Evolutionary conservation across 257 asterid species (phyloP), one percentile per base, ranked within the genome.

Genomic region (Echites panduratus): DNA sequence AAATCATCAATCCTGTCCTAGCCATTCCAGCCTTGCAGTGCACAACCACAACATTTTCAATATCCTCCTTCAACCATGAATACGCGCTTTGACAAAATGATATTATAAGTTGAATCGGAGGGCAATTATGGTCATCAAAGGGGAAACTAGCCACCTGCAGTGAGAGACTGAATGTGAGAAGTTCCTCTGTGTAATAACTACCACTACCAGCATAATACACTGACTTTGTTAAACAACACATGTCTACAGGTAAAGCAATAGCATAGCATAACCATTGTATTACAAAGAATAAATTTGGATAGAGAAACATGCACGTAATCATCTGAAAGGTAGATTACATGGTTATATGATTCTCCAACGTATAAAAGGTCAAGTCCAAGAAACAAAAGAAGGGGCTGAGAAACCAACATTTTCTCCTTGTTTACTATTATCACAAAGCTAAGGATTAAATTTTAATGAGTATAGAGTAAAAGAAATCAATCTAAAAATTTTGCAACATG

Each of bases 11-110:
- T 50, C 99, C 99, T 38, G 98, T 92, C 86, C 99, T 89, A 66
- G 97, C 99, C 99, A 95, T 95, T 80, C 99, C 99, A 65, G 97
- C 99, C 84, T 95, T 95, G 83, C 99, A 95, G 81, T 95, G 99
- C 78, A 95, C 99, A 38, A 95, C 99, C 71, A 95, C 98, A 19
- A 92, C 97, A 84, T 95, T 92, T 80, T 95, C 98, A 79, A 95
- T 95, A 82, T 95, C 99, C 80, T 92, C 92, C 89, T 95, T 95
- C 87, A 95, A 83, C 99, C 98, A 95, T 56, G 97, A 95, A 84
- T 95, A 95, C 20, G 99, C 99, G 82, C 99, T 95, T 77, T 89
- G 99, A 85, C 99, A 95, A 85, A 95, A 95, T 19, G 87, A 90
- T 79, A 82, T 87, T 68, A 95, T 85, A 77, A 95, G 98, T 82